Evolutionary conservation across 345 rosid genomes (phyloP).

Genomic region (Eucalyptus tenuipes): DNA sequence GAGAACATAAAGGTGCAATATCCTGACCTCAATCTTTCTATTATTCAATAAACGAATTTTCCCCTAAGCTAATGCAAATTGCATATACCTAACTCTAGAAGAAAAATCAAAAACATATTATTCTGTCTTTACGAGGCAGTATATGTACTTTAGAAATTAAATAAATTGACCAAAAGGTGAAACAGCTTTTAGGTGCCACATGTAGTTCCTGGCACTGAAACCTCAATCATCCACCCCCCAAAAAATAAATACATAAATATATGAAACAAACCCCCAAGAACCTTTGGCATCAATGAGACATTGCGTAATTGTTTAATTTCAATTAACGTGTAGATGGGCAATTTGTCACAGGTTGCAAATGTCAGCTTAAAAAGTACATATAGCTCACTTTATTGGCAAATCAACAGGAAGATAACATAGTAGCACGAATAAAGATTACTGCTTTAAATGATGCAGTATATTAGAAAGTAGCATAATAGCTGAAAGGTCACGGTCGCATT

Average conservation of each 20-base stretch:
- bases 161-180: not conserved
- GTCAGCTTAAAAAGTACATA: not conserved
- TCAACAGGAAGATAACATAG: not conserved
- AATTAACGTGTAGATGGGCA: not conserved
- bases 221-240: not conserved
- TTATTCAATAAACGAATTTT: not conserved
- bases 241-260: not conserved
- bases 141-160: not conserved
- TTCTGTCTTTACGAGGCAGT: not conserved
- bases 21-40: not conserved
- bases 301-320: not conserved
- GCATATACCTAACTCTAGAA: not conserved
- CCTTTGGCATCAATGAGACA: not conserved
- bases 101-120: not conserved
- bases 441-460: not conserved
- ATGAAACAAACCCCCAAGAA: not conserved
- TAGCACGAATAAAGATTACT: not conserved
- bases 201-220: not conserved
- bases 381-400: not conserved
- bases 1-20: not conserved
- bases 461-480: not conserved
- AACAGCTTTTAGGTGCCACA: not conserved
- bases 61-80: not conserved
- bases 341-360: not conserved
- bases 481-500: not conserved